Evolutionary conservation across 176 grass and related monocot species (phyloP), one percentile per base, ranked within the genome.

Genomic region (Hyparrhenia diplandra): DNA sequence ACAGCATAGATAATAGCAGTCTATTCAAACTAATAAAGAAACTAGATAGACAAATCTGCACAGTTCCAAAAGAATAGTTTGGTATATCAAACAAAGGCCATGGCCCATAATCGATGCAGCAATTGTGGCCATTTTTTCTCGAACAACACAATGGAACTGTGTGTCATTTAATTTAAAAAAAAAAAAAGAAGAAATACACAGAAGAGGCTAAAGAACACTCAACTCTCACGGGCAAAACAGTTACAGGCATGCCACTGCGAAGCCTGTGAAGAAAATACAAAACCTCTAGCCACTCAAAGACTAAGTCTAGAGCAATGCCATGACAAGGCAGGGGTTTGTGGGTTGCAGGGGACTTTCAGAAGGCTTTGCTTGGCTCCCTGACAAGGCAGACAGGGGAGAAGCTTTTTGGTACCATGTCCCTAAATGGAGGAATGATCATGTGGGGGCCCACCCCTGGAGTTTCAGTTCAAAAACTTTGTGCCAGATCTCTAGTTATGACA

Each of bases 1-100:
- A 45, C 80, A 51, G 65, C 74, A 87, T 6, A 79, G 40, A 65
- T 87, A 59, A 13, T 45, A n/a, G n/a, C n/a, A n/a, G n/a, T 23
- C 20, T 39, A 64, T 72, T 49, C 71, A 51, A 81, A 69, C 45
- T 32, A 86, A 55, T 41, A 79, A 21, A 51, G 13, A 52, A 41
- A 71, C 40, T 59, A 46, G 31, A 64, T 29, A 1, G 1, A 71
- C 30, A 60, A 63, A 25, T 21, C 30, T 28, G 74, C 18, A 13
- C 4, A 67, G 40, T 30, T 75, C 11, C 32, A 59, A 24, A n/a
- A 77, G 20, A 42, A 29, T 45, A 72, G 35, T 69, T 13, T 61
- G 63, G 29, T n/a, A n/a, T 73, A 23, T 59, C 21, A 66, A 18
- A 67, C 64, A 67, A 27, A 61, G 24, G 24, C 21, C 54, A 57